A percentile compares a stretch with the other conserved stretches of the same genome.
Evolutionary conservation across 305 asterid genomes (phyloP).

Genomic region (Nicotiana rustica): DNA sequence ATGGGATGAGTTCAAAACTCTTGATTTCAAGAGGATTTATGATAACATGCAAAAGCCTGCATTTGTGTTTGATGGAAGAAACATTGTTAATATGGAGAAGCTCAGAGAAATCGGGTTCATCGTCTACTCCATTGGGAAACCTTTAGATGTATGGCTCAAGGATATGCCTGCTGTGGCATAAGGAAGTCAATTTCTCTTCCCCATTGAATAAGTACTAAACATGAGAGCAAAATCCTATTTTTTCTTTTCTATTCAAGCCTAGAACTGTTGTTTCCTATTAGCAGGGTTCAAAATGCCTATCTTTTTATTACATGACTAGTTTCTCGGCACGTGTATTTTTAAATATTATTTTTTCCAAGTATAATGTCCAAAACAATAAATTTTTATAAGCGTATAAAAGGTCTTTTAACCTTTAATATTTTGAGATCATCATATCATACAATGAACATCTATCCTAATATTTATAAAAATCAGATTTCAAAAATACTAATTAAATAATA

Average conservation of each 20-base stretch:
- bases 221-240: neutral
- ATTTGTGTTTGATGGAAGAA: slow-evolving; percentile 48
- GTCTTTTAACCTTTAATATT: too few relatives aligned
- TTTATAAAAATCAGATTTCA: too few relatives aligned
- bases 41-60: slow-evolving; percentile 49
- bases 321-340: neutral
- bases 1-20: slow-evolving; percentile 44
- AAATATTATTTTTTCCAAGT: too few relatives aligned
- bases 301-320: neutral
- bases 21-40: slow-evolving; percentile 41
- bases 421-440: too few relatives aligned
- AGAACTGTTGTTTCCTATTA: neutral
- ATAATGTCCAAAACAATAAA: too few relatives aligned
- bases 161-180: slow-evolving; percentile 40
- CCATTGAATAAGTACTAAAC: slow-evolving; percentile 6
- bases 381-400: too few relatives aligned
- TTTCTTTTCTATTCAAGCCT: neutral
- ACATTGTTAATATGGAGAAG: slow-evolving; percentile 37
- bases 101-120: slow-evolving; percentile 45
- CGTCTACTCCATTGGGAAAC: slow-evolving; percentile 46
- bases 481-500: too few relatives aligned
- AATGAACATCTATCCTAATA: too few relatives aligned
- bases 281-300: neutral
- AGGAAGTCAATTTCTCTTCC: neutral
- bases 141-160: slow-evolving; percentile 43